Evolutionary conservation across 2,329 filamentous ascomycete genomes (phyloP).

Genomic region (Clarireedia homoeocarpa): DNA sequence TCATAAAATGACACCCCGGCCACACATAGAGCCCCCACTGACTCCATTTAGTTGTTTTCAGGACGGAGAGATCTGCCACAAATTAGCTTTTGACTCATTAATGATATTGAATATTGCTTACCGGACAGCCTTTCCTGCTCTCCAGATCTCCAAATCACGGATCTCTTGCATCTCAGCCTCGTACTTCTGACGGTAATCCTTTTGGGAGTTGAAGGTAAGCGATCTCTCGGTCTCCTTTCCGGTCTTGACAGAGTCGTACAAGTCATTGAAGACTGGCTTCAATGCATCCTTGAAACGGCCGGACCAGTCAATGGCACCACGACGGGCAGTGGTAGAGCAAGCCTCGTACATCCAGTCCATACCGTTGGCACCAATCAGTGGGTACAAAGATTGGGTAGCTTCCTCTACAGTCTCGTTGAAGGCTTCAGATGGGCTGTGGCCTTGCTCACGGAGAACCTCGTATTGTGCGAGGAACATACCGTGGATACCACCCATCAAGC

Average conservation of each 20-base stretch:
- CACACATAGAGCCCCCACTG: slow-evolving; percentile 12
- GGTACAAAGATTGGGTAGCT: slow-evolving; percentile 96
- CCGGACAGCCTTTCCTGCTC: slow-evolving; percentile 94
- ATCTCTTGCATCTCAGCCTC: slow-evolving; percentile 99
- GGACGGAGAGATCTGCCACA: slow-evolving; percentile 61
- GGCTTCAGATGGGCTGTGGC: slow-evolving; percentile 94
- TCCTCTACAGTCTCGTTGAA: slow-evolving; percentile 99
- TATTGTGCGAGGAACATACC: slow-evolving; percentile 99
- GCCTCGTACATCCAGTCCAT: slow-evolving; percentile 99
- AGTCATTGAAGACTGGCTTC: slow-evolving; percentile 96
- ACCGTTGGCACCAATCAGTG: slow-evolving; percentile 90
- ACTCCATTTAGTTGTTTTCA: slow-evolving; percentile 62
- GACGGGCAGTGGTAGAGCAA: slow-evolving; percentile 96
- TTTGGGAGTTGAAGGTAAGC: slow-evolving; percentile 92
- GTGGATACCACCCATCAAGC: slow-evolving; percentile 99
- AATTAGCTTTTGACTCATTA: slow-evolving; percentile 12
- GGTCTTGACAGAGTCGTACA: slow-evolving; percentile 88
- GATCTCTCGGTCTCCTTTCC: slow-evolving; percentile 94
- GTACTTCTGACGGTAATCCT: slow-evolving; percentile 94
- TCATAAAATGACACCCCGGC: slow-evolving; percentile 19
- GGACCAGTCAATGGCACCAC: slow-evolving; percentile 98
- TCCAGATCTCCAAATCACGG: slow-evolving; percentile 97
- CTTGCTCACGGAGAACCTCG: slow-evolving; percentile 97
- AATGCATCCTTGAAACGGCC: slow-evolving; percentile 94
- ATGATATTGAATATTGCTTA: slow-evolving; percentile 34